Base-by-base conservation (phyloP, 2,329 filamentous ascomycete species). In the Aspergillus sp. region DNA sequence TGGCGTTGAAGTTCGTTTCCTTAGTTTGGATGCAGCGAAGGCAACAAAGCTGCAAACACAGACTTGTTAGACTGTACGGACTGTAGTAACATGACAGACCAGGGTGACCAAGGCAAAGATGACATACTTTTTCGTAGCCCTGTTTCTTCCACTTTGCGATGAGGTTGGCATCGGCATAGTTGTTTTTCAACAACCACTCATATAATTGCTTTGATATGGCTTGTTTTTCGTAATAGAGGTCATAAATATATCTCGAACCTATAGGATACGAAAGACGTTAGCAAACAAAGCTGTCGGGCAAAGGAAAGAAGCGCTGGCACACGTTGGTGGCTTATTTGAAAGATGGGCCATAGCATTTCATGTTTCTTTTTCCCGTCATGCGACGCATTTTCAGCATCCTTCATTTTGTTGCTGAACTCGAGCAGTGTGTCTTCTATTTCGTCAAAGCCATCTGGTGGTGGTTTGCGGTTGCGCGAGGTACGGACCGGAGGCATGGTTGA, bases 101-200 rank as follows among this genome's bases (percentile, higher is more conserved):
- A 46, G 45, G 50, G 19, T 6, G 33, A 39, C 38, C 15, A 20
- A 20, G 9, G 15, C 17, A 39, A 10, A 20, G 9, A 19, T 19
- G 15, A 20, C 37, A 22, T 68, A 88, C 88, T 83, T 97, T 96
- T 71, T 98, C 93, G 63, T 98, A 98, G 13, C 93, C 93, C 63
- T 94, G 87, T 75, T 98, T 98, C 82, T 98, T 98, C 93, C 93
- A 98, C 74, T 98, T 98, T 12, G 93, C 93, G 64, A 98, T 97
- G 64, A 98, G 74, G 75, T 90, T 93, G 41, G 88, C 83, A 71
- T 98, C 93, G 4, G 90, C 93, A 67, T 98, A 97, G 44, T 85
- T 84, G 65, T 98, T 96, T 80, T 98, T 98, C 51, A 98, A 75
- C 55, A 97, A 74, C 85, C 88, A 98, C 59, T 97, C 93, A 71